These are phyloP conservation scores for Solanum pimpinellifolium DNA, from an alignment of 257 asterid genomes.

Conservation along the genomic window DNA sequence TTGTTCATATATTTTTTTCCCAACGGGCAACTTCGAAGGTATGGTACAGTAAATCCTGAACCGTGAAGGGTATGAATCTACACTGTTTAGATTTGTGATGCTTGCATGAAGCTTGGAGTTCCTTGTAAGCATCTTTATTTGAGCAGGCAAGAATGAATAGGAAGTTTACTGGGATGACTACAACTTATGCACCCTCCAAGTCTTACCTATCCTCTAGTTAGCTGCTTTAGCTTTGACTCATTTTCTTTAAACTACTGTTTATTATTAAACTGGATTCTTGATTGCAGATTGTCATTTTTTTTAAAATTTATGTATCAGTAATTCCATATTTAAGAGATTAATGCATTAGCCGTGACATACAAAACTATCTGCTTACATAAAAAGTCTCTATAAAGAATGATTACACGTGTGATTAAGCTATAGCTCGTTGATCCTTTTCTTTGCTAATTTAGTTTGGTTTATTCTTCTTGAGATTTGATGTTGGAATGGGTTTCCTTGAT, in stretches of 20 bases:
- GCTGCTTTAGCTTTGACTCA: neutral
- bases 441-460: neutral
- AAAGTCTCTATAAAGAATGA: neutral
- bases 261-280: neutral
- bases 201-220: neutral
- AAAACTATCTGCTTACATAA: neutral
- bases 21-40: slow-evolving; percentile 90
- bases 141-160: neutral
- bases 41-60: slow-evolving; percentile 1
- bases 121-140: neutral
- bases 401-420: neutral
- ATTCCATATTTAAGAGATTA: neutral
- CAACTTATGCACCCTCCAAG: neutral
- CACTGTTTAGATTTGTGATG: neutral
- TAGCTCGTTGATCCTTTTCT: neutral
- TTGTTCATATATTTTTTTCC: slow-evolving; percentile 85
- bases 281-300: neutral
- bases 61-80: neutral
- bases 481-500: neutral
- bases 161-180: neutral
- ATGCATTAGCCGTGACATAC: neutral
- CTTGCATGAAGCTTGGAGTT: neutral
- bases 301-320: neutral
- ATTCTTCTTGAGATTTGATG: neutral
- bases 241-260: neutral